These are phyloP conservation scores for Bretschneidera sinensis DNA, from an alignment of 345 rosid species.

Conservation along the genomic window DNA sequence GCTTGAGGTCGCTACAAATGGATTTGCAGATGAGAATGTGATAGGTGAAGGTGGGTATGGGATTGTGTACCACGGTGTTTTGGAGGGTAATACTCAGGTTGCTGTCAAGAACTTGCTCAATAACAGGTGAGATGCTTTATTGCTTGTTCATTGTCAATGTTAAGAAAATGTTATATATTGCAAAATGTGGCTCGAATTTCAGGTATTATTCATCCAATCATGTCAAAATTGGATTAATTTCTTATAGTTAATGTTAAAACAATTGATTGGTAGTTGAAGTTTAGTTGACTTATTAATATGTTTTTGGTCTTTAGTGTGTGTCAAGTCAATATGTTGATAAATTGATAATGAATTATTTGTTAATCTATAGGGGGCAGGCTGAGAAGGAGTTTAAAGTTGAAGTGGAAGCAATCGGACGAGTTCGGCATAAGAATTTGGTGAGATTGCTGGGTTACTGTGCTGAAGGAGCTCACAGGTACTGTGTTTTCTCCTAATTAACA, in stretches of 20 bases:
- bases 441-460: conserved; percentile 92
- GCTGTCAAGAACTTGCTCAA: conserved; percentile 93
- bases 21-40: conserved; percentile 70
- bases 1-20: conserved; percentile 71
- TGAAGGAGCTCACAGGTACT: conserved; percentile 93
- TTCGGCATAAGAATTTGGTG: conserved; percentile 84
- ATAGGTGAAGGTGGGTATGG: conserved; percentile 97
- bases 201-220: not conserved
- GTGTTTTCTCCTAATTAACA: not conserved
- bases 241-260: not conserved
- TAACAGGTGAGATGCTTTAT: conserved; percentile 46
- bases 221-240: not conserved
- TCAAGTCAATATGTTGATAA: not conserved
- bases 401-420: conserved; percentile 94
- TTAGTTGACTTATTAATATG: no score
- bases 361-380: conserved; percentile 74
- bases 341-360: conserved; percentile 1
- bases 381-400: conserved; percentile 91
- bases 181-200: no score
- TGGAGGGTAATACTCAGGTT: conserved; percentile 57
- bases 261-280: not conserved
- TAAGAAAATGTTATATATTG: no score
- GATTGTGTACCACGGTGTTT: conserved; percentile 76
- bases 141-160: no score
- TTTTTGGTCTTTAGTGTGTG: no score